Percentiles rank a stretch among this genome's conserved stretches.
These are phyloP conservation scores for Metschnikowia peoriensis DNA, from an alignment of 805 yeast genomes.

Conservation along the genomic window DNA sequence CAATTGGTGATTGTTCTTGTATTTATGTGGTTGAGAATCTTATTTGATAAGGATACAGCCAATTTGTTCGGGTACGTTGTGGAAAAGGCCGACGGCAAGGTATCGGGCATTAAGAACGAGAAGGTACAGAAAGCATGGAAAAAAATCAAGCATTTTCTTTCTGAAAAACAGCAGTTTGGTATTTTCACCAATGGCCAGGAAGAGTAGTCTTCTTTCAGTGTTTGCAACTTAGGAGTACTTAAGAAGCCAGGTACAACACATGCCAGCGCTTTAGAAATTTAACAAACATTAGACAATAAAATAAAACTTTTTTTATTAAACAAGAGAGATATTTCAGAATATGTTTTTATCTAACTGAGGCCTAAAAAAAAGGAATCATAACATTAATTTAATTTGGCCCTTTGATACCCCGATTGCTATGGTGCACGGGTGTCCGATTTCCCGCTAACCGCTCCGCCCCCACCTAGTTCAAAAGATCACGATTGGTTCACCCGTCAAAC, in stretches of 20 bases:
- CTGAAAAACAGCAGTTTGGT: conserved; percentile 23
- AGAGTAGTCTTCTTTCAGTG: not conserved
- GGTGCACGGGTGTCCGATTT: no score
- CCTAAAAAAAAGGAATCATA: no score
- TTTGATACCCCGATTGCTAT: no score
- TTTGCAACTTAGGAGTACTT: not conserved
- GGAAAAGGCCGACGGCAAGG: conserved; percentile 42
- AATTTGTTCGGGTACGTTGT: conserved; percentile 42
- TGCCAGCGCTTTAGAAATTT: no score
- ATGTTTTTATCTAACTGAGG: no score
- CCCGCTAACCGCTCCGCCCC: not conserved
- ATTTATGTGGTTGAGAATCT: conserved; percentile 71
- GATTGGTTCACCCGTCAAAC: no score
- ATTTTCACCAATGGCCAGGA: conserved; percentile 5
- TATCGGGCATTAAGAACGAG: conserved; percentile 44
- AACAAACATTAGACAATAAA: no score
- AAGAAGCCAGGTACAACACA: no score
- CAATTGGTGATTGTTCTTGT: conserved; percentile 55
- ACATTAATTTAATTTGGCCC: no score
- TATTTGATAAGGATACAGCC: conserved; percentile 50
- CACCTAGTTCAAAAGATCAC: not conserved
- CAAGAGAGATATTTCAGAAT: no score
- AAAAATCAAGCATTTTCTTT: conserved; percentile 30
- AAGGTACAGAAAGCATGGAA: conserved; percentile 39
- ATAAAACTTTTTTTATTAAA: no score